Evolutionary conservation across 495 filamentous ascomycete species (phyloP).

Genomic region (Baudoinia panamericana): DNA sequence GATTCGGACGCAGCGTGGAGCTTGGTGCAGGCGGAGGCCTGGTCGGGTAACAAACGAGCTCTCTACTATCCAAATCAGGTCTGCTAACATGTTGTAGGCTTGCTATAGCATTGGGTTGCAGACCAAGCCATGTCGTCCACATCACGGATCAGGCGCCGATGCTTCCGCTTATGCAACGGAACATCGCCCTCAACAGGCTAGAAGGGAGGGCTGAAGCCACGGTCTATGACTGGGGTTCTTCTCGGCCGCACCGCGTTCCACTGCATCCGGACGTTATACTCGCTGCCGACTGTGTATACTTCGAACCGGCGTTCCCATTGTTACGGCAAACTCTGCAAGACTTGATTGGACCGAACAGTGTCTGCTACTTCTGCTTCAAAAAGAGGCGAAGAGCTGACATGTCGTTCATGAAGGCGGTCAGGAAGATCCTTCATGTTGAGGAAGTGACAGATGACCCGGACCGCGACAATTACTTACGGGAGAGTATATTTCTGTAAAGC

Average conservation of each 20-base stretch:
- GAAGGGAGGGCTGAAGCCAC: conserved; percentile 44
- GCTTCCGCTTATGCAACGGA: conserved; percentile 66
- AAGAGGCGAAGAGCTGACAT: conserved; percentile 52
- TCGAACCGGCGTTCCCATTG: conserved; percentile 85
- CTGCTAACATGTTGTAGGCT: too few species aligned
- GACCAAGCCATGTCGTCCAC: conserved; percentile 37
- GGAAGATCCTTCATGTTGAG: conserved; percentile 33
- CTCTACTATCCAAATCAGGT: not conserved
- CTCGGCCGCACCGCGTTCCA: conserved; percentile 34
- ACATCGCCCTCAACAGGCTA: conserved; percentile 66
- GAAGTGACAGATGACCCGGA: conserved; percentile 36
- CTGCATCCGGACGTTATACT: conserved; percentile 63
- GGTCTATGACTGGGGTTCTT: conserved; percentile 60
- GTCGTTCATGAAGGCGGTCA: conserved; percentile 35
- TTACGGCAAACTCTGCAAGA: conserved; percentile 60
- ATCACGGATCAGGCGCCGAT: conserved; percentile 83
- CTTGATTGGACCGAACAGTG: conserved; percentile 36
- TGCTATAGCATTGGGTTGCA: conserved; percentile 48
- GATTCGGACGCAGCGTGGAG: conserved; percentile 52
- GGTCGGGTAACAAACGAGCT: conserved; percentile 57
- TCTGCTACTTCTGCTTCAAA: conserved; percentile 93
- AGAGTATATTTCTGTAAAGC: conserved; percentile 38
- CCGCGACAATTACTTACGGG: conserved; percentile 26
- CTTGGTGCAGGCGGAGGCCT: conserved; percentile 85
- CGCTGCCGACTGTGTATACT: conserved; percentile 90